A percentile compares a stretch with the other conserved stretches of the same genome.
phyloP scores from a whole-genome alignment of 2,329 filamentous ascomycete genomes.

The Boeremia lycopersici region DNA sequence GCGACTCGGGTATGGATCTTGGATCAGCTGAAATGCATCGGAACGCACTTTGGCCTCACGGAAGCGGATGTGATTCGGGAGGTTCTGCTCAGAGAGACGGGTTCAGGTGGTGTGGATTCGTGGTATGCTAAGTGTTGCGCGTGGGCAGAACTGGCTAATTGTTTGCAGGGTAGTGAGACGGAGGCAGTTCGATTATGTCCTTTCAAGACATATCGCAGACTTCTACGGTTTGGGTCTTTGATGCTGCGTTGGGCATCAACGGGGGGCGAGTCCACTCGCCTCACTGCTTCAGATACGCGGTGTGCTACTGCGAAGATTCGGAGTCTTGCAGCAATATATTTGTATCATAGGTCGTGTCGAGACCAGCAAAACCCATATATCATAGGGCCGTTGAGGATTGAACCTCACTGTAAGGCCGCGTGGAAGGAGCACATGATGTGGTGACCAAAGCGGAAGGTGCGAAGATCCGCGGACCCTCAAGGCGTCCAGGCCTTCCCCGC shows the following conservation, averaged over 20 bases:
- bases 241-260: not conserved
- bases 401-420: not conserved
- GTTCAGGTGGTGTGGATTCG: not conserved
- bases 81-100: not conserved
- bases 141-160: not conserved
- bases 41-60: not conserved
- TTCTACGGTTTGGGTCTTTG: not conserved
- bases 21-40: not conserved
- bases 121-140: not conserved
- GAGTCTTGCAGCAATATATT: too few species aligned
- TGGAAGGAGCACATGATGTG: not conserved
- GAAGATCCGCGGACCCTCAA: not conserved
- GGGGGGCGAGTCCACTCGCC: not conserved
- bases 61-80: not conserved
- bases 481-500: conserved; percentile 7
- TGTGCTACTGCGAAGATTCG: too few species aligned
- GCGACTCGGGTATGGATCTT: not conserved
- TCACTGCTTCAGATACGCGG: too few species aligned
- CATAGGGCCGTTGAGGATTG: not conserved
- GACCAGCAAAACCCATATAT: not conserved
- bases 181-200: not conserved
- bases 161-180: not conserved
- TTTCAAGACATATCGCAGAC: not conserved
- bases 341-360: too few species aligned
- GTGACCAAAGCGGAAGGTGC: conserved; percentile 9